A percentile compares a stretch with the other conserved stretches of the same genome.
These are phyloP conservation scores for Phlebiopsis gigantea DNA, from an alignment of 768 basidiomycete species.

Conservation along the genomic window DNA sequence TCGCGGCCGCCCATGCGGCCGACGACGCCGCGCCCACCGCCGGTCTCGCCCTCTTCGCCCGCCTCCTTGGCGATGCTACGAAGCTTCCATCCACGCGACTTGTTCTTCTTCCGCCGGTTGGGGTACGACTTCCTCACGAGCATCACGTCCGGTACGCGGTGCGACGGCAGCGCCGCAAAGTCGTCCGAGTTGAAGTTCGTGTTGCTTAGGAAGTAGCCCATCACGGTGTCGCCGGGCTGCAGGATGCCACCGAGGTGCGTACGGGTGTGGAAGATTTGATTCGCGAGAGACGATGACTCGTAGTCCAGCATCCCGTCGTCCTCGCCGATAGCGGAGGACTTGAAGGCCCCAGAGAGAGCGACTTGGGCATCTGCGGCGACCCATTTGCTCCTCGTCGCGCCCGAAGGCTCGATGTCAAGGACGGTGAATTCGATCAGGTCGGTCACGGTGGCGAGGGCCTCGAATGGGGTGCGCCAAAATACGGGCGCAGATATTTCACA, in stretches of 20 bases:
- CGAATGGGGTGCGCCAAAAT: conserved; percentile 93
- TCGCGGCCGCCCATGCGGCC: conserved; percentile 88
- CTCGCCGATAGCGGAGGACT: conserved; percentile 43
- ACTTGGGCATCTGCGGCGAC: conserved; percentile 89
- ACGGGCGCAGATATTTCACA: conserved; percentile 73
- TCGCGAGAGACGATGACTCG: conserved; percentile 51
- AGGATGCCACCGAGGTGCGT: conserved; percentile 93
- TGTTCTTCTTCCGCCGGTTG: conserved; percentile 86
- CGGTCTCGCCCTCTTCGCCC: conserved; percentile 80
- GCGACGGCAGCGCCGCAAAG: conserved; percentile 60
- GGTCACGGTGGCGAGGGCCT: conserved; percentile 71
- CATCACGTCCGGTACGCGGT: conserved; percentile 84
- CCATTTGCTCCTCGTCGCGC: conserved; percentile 66
- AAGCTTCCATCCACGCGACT: conserved; percentile 80
- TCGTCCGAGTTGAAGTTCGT: conserved; percentile 92
- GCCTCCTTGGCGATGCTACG: conserved; percentile 90
- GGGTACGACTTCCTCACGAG: conserved; percentile 96
- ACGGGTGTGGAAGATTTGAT: conserved; percentile 90
- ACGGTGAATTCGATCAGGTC: conserved; percentile 95
- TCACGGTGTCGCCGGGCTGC: conserved; percentile 90
- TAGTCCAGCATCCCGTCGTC: conserved; percentile 57
- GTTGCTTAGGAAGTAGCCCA: conserved; percentile 87
- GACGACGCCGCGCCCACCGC: conserved; percentile 76
- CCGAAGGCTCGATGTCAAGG: conserved; percentile 86
- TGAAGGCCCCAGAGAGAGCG: conserved; percentile 75